These are phyloP conservation scores for Aureobasidium uvarum DNA, from an alignment of 2,329 filamentous ascomycete genomes.

Conservation along the genomic window DNA sequence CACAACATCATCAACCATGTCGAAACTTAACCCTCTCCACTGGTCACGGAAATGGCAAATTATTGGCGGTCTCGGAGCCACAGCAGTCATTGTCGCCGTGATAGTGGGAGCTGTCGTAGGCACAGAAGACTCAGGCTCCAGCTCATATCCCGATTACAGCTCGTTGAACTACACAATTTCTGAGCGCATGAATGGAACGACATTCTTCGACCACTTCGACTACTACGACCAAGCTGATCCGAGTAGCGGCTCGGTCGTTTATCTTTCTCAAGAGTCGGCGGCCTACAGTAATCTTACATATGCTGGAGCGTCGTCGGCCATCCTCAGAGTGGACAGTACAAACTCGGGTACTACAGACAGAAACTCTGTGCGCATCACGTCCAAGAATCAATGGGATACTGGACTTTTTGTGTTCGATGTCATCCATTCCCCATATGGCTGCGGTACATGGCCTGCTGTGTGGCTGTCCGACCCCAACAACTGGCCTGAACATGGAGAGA, in stretches of 20 bases:
- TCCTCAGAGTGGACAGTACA: slow-evolving; percentile 34
- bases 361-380: slow-evolving; percentile 62
- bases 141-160: slow-evolving; percentile 34
- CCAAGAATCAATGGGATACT: slow-evolving; percentile 58
- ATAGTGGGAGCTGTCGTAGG: neutral
- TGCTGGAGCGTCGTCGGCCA: slow-evolving; percentile 32
- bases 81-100: neutral
- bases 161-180: slow-evolving; percentile 32
- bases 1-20: slow-evolving; percentile 8
- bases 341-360: slow-evolving; percentile 48
- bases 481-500: slow-evolving; percentile 53
- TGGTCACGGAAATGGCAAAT: slow-evolving; percentile 32
- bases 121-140: neutral
- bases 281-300: slow-evolving; percentile 34
- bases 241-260: slow-evolving; percentile 52
- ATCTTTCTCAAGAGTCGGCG: slow-evolving; percentile 34
- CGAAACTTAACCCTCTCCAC: slow-evolving; percentile 33
- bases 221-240: slow-evolving; percentile 51
- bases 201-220: slow-evolving; percentile 52
- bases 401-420: slow-evolving; percentile 67
- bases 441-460: slow-evolving; percentile 64
- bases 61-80: slow-evolving; percentile 24
- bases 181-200: slow-evolving; percentile 42
- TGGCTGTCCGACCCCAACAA: slow-evolving; percentile 62
- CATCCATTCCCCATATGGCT: slow-evolving; percentile 62